Evolutionary conservation across 140 eudicot genomes (phyloP), one percentile per base, ranked within the genome.

Genomic region (Oenanthe javanica): DNA sequence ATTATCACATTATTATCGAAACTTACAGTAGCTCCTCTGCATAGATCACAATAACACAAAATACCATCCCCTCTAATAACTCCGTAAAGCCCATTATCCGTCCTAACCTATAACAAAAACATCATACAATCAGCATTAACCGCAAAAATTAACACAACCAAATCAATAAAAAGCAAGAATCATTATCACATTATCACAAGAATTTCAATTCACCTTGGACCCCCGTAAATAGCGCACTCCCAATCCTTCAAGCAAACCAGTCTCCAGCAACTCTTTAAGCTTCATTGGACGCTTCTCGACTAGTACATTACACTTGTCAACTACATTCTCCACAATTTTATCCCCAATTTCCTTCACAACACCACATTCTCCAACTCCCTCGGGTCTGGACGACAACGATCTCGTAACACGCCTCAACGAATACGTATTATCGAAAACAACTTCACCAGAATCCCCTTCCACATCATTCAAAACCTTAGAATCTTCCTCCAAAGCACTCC

Each of bases 231-330:
- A 95, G 69, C 82, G 81, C 73, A 95, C 99, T 42, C 77, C 64
- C 51, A 87, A 75, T 49, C 97, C 99, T 81, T 95, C 99, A 3
- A 95, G 90, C 86, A 95, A 86, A 72, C 99, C 99, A 1, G 97
- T 95, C 25, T 86, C 91, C 9, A 95, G 89, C 66, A 95, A 90
- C 84, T 95, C 97, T 90, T 89, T 95, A 83, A 95, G 74, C 87
- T 82, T 92, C 0, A 74, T 57, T 0, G 97, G 97, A 63, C 79
- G 75, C 79, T 76, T 87, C 74, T 84, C 90, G 79, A 85, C 63
- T n/a, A n/a, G n/a, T 51, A 45, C 89, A 77, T 77, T 57, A n/a
- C n/a, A n/a, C n/a, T n/a, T n/a, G 0, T 85, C 77, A 86, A 69
- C 79, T 64, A 84, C 88, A 61, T 76, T 73, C 10, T 86, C n/a